Base-by-base conservation (phyloP, 495 filamentous ascomycete species). In the Amniculicola lignicola region DNA sequence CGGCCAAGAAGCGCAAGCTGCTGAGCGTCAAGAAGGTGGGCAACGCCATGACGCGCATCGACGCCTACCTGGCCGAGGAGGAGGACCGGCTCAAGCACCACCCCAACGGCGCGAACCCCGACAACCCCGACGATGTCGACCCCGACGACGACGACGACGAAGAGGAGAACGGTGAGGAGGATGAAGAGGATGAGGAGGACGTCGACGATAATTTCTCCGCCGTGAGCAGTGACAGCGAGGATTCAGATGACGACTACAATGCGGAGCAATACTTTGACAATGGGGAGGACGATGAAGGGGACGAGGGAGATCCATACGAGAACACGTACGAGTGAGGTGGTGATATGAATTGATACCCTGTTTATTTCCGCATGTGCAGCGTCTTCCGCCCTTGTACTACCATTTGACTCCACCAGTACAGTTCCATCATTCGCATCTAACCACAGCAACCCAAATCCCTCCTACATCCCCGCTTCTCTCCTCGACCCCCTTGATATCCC, bases 231-330 rank as follows among this genome's bases (percentile, higher is more conserved):
- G 58, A 56, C 31, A 55, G 51, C 29, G 77, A 79, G 48, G 74
- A 79, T 41, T 72, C 75, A 39, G 79, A 81, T 46, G 76, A 83
- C 59, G 76, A 83, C 33, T 84, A 85, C 66, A 82, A 85, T 59
- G 82, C 82, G 0, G 82, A 85, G 55, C 75, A 82, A 43, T 84
- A 84, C 71, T 85, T 84, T 52, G 82, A 84, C 61, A 78, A 70
- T 29, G 82, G 82, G 6, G 82, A 79, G 39, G 80, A 81, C 51
- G 82, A 85, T 54, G 76, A 74, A 23, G 76, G 79, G 22, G 70
- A 67, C n/a, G 62, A 60, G 21, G 46, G 3, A 12, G 57, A 53
- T 14, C 28, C 35, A 2, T 53, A 60, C 43, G 57, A 60, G 15
- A 60, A 60, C 43, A 42, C 57, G 14, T 60, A 60, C 40, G 57